Conservation (phyloP, 2,329 filamentous ascomycete species). For the Nothopassalora personata region DNA sequence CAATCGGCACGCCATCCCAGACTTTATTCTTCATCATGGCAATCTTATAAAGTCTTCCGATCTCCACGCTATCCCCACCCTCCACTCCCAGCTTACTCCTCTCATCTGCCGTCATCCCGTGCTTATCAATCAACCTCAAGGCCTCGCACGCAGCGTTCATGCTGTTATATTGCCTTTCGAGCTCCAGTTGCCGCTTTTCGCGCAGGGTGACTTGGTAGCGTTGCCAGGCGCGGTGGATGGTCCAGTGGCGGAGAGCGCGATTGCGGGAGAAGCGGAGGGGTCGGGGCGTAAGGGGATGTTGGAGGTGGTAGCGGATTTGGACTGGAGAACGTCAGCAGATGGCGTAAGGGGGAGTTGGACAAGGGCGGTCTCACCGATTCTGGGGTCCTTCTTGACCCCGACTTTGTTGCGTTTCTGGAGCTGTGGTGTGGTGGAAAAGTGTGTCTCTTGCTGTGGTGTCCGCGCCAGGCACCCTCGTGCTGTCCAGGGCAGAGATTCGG, state of each 20-base stretch:
- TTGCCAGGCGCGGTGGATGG: slow-evolving; percentile 93
- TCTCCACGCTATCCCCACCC: slow-evolving; percentile 36
- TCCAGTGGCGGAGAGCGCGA: slow-evolving; percentile 91
- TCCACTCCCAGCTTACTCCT: slow-evolving; percentile 27
- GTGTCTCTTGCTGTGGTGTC: slow-evolving; percentile 20
- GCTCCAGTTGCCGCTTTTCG: slow-evolving; percentile 59
- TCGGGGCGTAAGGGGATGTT: slow-evolving; percentile 62
- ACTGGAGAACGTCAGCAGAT: slow-evolving; percentile 38
- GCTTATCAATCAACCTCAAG: slow-evolving; percentile 52
- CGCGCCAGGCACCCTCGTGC: slow-evolving; percentile 23
- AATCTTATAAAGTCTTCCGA: slow-evolving; percentile 74
- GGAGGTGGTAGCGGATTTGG: slow-evolving; percentile 64
- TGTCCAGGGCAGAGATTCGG: slow-evolving; percentile 17
- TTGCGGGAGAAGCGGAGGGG: slow-evolving; percentile 81
- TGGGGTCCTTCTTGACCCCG: slow-evolving; percentile 31
- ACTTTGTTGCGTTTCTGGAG: slow-evolving; percentile 31
- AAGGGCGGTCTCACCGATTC: slow-evolving; percentile 25
- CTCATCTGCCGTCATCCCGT: slow-evolving; percentile 36
- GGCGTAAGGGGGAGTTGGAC: neutral
- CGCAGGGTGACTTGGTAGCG: slow-evolving; percentile 68
- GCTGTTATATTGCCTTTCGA: slow-evolving; percentile 72
- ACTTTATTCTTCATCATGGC: slow-evolving; percentile 89
- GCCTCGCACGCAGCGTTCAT: slow-evolving; percentile 86
- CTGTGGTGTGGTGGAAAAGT: slow-evolving; percentile 38
- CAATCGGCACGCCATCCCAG: slow-evolving; percentile 78